A percentile compares a stretch with the other conserved stretches of the same genome.
These are phyloP conservation scores for Pythium pyrilobum DNA, from an alignment of 352 stramenopile genomes.

Conservation along the genomic window DNA sequence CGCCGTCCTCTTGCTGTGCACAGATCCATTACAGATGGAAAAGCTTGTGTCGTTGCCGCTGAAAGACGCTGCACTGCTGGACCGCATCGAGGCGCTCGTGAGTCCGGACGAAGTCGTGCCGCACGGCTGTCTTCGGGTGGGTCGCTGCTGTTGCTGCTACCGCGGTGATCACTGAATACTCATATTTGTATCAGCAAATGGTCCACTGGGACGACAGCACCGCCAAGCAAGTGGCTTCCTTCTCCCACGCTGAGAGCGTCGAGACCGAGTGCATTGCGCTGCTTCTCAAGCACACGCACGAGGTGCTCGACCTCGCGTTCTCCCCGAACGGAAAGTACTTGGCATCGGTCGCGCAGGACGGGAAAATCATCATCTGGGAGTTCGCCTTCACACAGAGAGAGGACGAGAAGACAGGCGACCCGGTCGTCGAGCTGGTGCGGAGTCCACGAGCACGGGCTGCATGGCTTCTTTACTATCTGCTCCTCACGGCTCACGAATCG, in stretches of 20 bases:
- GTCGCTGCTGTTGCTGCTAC: not conserved
- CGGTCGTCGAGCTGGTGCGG: slow-evolving; percentile 1
- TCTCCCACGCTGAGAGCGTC: slow-evolving; percentile 15
- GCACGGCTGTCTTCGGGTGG: slow-evolving; percentile 46
- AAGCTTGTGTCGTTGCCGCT: slow-evolving; percentile 32
- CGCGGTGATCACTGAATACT: not conserved
- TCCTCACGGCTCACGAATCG: not conserved
- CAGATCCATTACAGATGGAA: slow-evolving; percentile 31
- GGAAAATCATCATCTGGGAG: slow-evolving; percentile 71
- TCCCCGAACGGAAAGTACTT: slow-evolving; percentile 71
- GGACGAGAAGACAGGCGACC: slow-evolving; percentile 14
- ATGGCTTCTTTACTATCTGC: not conserved
- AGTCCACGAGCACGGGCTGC: not conserved
- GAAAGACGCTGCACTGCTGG: slow-evolving; percentile 38
- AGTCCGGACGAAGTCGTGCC: slow-evolving; percentile 66
- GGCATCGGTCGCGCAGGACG: slow-evolving; percentile 74
- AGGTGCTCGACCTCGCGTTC: slow-evolving; percentile 74
- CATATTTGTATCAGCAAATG: slow-evolving; percentile 28
- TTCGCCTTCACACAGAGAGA: slow-evolving; percentile 23
- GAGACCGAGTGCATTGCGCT: slow-evolving; percentile 32
- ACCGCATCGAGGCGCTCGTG: slow-evolving; percentile 44
- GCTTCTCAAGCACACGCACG: slow-evolving; percentile 40
- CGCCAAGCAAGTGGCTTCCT: slow-evolving; percentile 7
- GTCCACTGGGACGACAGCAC: slow-evolving; percentile 31
- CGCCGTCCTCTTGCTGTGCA: slow-evolving; percentile 53